Conservation (phyloP, 495 filamentous ascomycete species). For the Copromyces sp. region DNA sequence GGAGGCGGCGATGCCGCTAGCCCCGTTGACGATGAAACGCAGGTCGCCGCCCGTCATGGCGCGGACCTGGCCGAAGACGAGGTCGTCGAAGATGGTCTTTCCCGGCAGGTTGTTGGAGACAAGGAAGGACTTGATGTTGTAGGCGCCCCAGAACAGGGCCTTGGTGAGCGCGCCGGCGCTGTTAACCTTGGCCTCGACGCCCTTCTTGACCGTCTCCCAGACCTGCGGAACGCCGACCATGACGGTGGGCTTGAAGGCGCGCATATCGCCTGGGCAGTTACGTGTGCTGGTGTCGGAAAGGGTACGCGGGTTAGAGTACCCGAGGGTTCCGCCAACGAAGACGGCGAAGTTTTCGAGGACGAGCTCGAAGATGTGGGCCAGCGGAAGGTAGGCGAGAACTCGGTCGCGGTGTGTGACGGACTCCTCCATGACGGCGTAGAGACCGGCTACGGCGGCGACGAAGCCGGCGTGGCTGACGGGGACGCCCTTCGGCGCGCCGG, state of each 20-base stretch:
- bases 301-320: slow-evolving; percentile 76
- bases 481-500: slow-evolving; percentile 83
- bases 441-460: slow-evolving; percentile 49
- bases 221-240: slow-evolving; percentile 84
- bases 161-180: slow-evolving; percentile 17
- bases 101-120: slow-evolving; percentile 53
- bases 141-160: slow-evolving; percentile 35
- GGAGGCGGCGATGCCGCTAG: slow-evolving; percentile 66
- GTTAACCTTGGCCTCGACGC: slow-evolving; percentile 59
- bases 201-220: slow-evolving; percentile 69
- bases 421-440: slow-evolving; percentile 31
- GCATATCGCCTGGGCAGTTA: slow-evolving; percentile 55
- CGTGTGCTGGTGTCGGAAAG: slow-evolving; percentile 54
- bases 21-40: slow-evolving; percentile 68
- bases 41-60: slow-evolving; percentile 62
- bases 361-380: slow-evolving; percentile 86
- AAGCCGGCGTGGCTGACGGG: slow-evolving; percentile 67
- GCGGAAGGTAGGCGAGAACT: slow-evolving; percentile 72
- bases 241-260: slow-evolving; percentile 64
- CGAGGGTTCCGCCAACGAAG: slow-evolving; percentile 65
- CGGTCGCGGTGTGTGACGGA: slow-evolving; percentile 46
- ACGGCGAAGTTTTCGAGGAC: slow-evolving; percentile 66
- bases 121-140: slow-evolving; percentile 44
- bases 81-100: slow-evolving; percentile 62
- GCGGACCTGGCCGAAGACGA: slow-evolving; percentile 69